Percentiles rank a stretch among this genome's conserved stretches.
These are phyloP conservation scores for Colletotrichum abscissum DNA, from an alignment of 2,329 filamentous ascomycete species.

Conservation along the genomic window DNA sequence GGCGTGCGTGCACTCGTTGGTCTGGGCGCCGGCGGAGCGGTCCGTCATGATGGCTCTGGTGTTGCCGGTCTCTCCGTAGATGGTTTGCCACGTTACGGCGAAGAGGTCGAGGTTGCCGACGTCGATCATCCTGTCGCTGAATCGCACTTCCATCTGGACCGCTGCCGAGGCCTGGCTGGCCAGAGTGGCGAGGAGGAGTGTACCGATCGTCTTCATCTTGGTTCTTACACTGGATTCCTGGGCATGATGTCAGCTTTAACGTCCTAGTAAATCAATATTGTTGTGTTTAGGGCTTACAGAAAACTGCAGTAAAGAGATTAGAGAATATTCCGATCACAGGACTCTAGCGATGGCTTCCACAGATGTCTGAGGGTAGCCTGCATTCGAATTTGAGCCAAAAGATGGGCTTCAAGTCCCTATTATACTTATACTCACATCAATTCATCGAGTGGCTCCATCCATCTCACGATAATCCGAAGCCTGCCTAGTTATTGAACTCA, in stretches of 20 bases:
- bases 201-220: constrained; percentile 30
- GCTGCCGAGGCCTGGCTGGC: constrained; percentile 16
- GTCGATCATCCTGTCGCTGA: constrained; percentile 35
- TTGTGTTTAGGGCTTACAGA: rapidly evolving
- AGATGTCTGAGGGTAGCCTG: too few species aligned
- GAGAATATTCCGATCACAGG: too few species aligned
- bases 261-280: neutral
- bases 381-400: too few species aligned
- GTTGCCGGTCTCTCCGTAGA: constrained; percentile 35
- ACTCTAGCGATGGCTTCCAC: too few species aligned
- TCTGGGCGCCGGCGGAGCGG: constrained; percentile 13
- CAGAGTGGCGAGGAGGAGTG: constrained; percentile 20
- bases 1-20: constrained; percentile 29
- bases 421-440: too few species aligned
- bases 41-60: constrained; percentile 32
- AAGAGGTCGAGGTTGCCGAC: constrained; percentile 37
- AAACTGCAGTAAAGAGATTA: too few species aligned
- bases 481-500: too few species aligned
- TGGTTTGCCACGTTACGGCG: constrained; percentile 31
- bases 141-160: constrained; percentile 36
- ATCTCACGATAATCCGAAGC: too few species aligned
- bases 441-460: too few species aligned
- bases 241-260: neutral
- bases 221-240: too few species aligned
- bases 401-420: too few species aligned